Percentiles rank a stretch among this genome's conserved stretches.
phyloP scores from a whole-genome alignment of 225 moss, liverwort and hornwort species.

The Ulota crispa region DNA sequence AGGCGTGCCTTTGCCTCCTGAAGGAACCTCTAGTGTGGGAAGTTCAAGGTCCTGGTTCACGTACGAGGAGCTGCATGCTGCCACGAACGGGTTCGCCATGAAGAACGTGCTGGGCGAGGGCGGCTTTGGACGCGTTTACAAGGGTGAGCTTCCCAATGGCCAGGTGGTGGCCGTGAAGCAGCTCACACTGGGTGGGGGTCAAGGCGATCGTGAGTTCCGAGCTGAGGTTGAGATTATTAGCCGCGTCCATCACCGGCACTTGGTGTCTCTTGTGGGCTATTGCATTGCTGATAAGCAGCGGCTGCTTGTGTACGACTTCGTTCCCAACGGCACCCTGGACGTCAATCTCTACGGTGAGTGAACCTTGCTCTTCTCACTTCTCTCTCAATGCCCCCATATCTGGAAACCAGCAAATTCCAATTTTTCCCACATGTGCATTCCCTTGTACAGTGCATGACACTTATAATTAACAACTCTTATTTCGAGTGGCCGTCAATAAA shows the following conservation, averaged over 20 bases:
- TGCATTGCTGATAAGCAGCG: slow-evolving; percentile 91
- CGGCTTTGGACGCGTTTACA: slow-evolving; percentile 87
- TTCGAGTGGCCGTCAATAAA: no score
- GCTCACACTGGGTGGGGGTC: slow-evolving; percentile 84
- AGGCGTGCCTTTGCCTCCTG: slow-evolving; percentile 41
- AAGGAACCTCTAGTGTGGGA: slow-evolving; percentile 58
- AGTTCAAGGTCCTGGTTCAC: slow-evolving; percentile 87
- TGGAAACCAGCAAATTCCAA: no score
- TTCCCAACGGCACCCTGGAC: slow-evolving; percentile 86
- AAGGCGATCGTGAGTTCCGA: slow-evolving; percentile 86
- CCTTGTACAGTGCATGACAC: no score
- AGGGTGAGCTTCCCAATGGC: slow-evolving; percentile 62
- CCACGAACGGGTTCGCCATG: slow-evolving; percentile 71
- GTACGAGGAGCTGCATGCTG: slow-evolving; percentile 67
- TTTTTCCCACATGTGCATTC: no score
- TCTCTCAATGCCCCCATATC: no score
- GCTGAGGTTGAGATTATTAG: slow-evolving; percentile 95
- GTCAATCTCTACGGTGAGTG: slow-evolving; percentile 68
- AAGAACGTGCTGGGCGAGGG: slow-evolving; percentile 81
- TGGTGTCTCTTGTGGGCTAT: slow-evolving; percentile 87
- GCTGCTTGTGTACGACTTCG: slow-evolving; percentile 82
- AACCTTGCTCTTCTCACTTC: no score
- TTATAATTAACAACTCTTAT: no score
- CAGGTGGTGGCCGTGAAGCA: slow-evolving; percentile 90
- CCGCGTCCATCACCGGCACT: slow-evolving; percentile 85